These are phyloP conservation scores for Lentinula edodes DNA, from an alignment of 768 basidiomycete species.

Conservation along the genomic window DNA sequence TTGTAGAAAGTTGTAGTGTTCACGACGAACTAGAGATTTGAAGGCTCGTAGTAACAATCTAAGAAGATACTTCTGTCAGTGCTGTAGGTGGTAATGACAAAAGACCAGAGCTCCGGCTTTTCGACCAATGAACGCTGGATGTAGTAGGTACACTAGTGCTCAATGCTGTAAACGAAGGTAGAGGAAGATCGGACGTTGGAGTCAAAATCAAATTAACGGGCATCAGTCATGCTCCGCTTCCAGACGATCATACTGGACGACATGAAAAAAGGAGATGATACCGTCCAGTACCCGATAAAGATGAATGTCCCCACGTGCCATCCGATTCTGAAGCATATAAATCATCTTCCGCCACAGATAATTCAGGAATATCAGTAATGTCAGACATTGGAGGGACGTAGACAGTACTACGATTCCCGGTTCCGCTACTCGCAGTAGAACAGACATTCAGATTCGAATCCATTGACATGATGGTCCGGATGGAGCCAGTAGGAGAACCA, in stretches of 20 bases:
- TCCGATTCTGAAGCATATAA: slow-evolving; percentile 21
- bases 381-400: slow-evolving; percentile 73
- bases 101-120: slow-evolving; percentile 6
- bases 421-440: slow-evolving; percentile 36
- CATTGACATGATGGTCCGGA: slow-evolving; percentile 64
- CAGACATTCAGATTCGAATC: slow-evolving; percentile 33
- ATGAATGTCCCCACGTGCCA: not conserved
- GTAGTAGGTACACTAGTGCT: slow-evolving; percentile 24
- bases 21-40: slow-evolving; percentile 10
- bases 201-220: slow-evolving; percentile 37
- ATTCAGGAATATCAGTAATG: slow-evolving; percentile 56
- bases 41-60: not conserved
- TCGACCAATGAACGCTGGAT: slow-evolving; percentile 22
- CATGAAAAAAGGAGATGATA: slow-evolving; percentile 1
- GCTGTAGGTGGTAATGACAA: slow-evolving; percentile 12
- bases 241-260: slow-evolving; percentile 36
- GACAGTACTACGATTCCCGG: slow-evolving; percentile 65
- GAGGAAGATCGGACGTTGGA: slow-evolving; percentile 19
- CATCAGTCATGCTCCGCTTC: slow-evolving; percentile 19
- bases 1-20: slow-evolving; percentile 15
- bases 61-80: not conserved
- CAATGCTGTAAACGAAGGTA: slow-evolving; percentile 12
- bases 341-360: slow-evolving; percentile 25
- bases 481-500: slow-evolving; percentile 50
- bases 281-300: slow-evolving; percentile 1